Percentiles rank a stretch among this genome's conserved stretches.
Evolutionary conservation across 2,329 filamentous ascomycete genomes (phyloP).

Genomic region (Fusarium sp.): DNA sequence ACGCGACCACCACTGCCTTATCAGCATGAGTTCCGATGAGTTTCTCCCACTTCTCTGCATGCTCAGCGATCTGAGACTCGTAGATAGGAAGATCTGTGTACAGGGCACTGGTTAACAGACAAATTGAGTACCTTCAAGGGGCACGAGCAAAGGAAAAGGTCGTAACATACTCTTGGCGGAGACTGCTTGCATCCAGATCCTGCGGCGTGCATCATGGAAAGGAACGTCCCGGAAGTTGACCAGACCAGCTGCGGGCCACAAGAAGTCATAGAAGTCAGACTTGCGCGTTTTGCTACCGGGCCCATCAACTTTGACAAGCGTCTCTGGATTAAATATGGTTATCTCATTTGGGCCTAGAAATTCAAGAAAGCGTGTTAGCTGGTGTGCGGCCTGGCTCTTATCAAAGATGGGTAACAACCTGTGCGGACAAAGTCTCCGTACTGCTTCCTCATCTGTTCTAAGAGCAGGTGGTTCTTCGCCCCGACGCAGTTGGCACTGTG

Average conservation of each 20-base stretch:
- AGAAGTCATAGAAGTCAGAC: neutral
- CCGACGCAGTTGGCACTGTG: neutral
- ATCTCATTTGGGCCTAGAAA: neutral
- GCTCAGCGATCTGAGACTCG: neutral
- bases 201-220: neutral
- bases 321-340: neutral
- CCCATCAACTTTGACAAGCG: neutral
- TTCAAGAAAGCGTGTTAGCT: neutral
- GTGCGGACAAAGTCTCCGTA: neutral
- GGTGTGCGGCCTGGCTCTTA: rapidly evolving
- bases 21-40: rapidly evolving
- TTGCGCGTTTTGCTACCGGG: neutral
- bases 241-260: neutral
- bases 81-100: neutral
- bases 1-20: rapidly evolving
- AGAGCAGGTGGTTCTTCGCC: neutral
- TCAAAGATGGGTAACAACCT: neutral
- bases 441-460: neutral
- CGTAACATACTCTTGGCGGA: neutral
- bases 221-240: neutral
- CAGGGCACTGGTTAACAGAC: rapidly evolving
- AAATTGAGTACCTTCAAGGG: rapidly evolving
- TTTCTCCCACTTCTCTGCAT: neutral
- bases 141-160: rapidly evolving
- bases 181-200: neutral